A percentile compares a stretch with the other conserved stretches of the same genome.
Evolutionary conservation across 2,329 filamentous ascomycete species (phyloP).

Genomic region (Cladophialophora exuberans): DNA sequence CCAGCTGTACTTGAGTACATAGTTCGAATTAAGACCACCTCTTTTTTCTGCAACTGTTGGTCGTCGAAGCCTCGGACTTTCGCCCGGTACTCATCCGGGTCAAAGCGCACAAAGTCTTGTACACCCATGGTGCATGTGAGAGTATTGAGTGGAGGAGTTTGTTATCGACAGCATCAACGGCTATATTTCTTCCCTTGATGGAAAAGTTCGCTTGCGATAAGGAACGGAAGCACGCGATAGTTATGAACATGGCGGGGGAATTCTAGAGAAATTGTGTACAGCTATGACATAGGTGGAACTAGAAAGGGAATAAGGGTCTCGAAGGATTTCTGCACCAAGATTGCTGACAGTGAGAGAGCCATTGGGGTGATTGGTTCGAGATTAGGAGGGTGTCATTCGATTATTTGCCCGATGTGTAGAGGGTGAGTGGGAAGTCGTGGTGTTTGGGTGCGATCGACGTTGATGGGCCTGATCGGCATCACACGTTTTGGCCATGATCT

Average conservation of each 20-base stretch:
- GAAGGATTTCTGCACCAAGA: too few species aligned
- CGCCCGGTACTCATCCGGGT: slow-evolving; percentile 5
- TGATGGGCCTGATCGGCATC: too few species aligned
- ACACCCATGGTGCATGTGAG: slow-evolving; percentile 8
- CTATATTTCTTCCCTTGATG: too few species aligned
- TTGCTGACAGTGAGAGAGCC: too few species aligned
- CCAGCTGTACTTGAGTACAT: slow-evolving; percentile 5
- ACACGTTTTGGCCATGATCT: too few species aligned
- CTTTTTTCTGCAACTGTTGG: slow-evolving; percentile 4
- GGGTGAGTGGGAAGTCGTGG: too few species aligned
- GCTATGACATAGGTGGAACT: not conserved
- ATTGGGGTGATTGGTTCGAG: too few species aligned
- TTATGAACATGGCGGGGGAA: not conserved
- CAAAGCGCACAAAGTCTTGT: slow-evolving; percentile 10
- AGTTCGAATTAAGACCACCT: slow-evolving; percentile 8
- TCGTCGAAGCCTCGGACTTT: not conserved
- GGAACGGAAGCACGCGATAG: not conserved
- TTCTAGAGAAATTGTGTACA: not conserved
- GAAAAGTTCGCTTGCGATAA: too few species aligned
- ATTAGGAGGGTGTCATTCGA: too few species aligned
- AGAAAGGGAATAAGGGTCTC: not conserved
- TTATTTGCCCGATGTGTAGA: too few species aligned
- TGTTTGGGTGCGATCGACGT: too few species aligned
- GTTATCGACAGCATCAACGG: not conserved
- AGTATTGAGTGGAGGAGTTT: not conserved